Base-by-base conservation (phyloP, 495 filamentous ascomycete genomes). In the Daldinia caldariorum region DNA sequence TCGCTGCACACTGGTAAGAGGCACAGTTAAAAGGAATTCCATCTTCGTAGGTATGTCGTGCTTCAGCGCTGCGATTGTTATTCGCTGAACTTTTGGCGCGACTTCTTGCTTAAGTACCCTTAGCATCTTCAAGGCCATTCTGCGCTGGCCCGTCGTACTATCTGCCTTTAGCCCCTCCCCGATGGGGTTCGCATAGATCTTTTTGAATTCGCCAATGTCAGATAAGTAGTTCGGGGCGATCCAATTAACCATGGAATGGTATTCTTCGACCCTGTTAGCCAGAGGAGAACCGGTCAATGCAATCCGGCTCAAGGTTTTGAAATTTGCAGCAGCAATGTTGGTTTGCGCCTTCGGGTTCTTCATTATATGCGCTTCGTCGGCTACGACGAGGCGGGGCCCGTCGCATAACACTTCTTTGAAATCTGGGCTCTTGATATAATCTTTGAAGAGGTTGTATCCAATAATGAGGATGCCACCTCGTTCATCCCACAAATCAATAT, bases 251-350 rank as follows among this genome's bases (percentile, higher is more conserved):
- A 97, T 91, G 7, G 89, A 77, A 71, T 89, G 92, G 72, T 97
- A 97, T 66, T 98, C 94, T 43, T 82, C 76, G 1, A 97, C 85
- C 38, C 91, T 90, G 72, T 97, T 98, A 0, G 90, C 88, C 16
- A 98, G 76, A 8, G 94, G 94, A 0, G 94, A 94, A 0, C 94
- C 94, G 0, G 94, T 97, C 66, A 97, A 79, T 2, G 93, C 94
- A 73, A 98, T 92, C 10, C 94, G 89, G 65, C 85, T 90, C 61
- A 78, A 87, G 0, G 94, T 90, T 55, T 75, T 82, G 67, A 97
- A 89, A 9, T 80, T 76, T 10, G 78, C 78, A 4, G 88, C 80
- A 20, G 85, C 83, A 50, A 77, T 63, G 20, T 88, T 77, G 16
- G 93, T 77, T n/a, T 78, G 73, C 0, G 88, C 76, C 0, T 66